Evolutionary conservation across 768 basidiomycete species (phyloP).

Genomic region (Pholiota molesta): DNA sequence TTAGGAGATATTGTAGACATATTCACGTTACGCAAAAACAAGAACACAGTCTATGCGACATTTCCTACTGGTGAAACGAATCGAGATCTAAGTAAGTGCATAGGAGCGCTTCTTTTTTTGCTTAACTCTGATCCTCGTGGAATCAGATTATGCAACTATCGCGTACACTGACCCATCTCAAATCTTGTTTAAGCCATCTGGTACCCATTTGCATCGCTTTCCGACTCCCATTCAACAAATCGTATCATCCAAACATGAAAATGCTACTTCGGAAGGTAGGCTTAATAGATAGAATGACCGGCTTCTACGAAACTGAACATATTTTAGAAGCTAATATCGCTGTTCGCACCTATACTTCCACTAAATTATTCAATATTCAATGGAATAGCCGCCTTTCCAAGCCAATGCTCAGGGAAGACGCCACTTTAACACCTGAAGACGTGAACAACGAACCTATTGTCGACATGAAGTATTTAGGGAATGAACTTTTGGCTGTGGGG

Average conservation of each 20-base stretch:
- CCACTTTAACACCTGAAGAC: conserved; percentile 41
- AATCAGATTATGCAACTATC: conserved; percentile 54
- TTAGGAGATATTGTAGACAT: conserved; percentile 55
- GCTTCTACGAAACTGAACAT: neutral
- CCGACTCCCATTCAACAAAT: conserved; percentile 74
- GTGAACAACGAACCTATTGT: conserved; percentile 42
- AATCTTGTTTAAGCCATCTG: conserved; percentile 42
- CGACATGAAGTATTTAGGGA: conserved; percentile 47
- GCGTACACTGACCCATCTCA: conserved; percentile 25
- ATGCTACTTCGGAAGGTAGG: conserved; percentile 10
- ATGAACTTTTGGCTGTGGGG: conserved; percentile 49
- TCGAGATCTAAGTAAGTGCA: conserved; percentile 56
- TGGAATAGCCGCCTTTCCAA: conserved; percentile 17
- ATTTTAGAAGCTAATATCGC: conserved; percentile 25
- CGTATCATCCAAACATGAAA: conserved; percentile 30
- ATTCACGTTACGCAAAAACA: conserved; percentile 26
- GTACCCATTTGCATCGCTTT: conserved; percentile 48
- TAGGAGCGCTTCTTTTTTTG: no score
- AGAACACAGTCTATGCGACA: conserved; percentile 38
- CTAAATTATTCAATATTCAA: conserved; percentile 19
- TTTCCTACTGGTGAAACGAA: conserved; percentile 70
- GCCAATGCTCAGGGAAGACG: conserved; percentile 29
- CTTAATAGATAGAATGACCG: neutral
- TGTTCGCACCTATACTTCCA: conserved; percentile 28
- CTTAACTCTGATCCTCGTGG: neutral